Percentiles rank a stretch among this genome's conserved stretches.
These are phyloP conservation scores for Kwoniella europaea DNA, from an alignment of 768 basidiomycete species.

Conservation along the genomic window DNA sequence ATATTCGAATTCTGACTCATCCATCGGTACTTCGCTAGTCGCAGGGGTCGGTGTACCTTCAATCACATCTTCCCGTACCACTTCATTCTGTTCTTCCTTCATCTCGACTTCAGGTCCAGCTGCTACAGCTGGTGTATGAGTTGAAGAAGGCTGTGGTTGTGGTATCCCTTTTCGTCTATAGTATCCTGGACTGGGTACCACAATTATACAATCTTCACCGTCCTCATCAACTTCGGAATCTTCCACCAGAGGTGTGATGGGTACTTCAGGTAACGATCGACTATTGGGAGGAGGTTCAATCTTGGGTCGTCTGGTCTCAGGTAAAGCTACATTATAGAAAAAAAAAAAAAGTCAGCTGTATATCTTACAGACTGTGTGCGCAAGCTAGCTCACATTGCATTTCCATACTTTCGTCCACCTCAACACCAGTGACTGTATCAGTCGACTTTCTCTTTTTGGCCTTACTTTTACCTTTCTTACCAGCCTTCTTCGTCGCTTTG, in stretches of 20 bases:
- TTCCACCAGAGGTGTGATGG: not conserved
- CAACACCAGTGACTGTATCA: not conserved
- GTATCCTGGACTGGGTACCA: conserved; percentile 9
- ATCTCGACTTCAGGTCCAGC: conserved; percentile 3
- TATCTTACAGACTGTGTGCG: not conserved
- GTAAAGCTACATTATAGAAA: conserved; percentile 13
- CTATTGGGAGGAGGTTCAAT: not conserved
- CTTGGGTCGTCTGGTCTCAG: conserved; percentile 12
- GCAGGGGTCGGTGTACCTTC: not conserved
- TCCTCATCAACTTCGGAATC: conserved; percentile 13
- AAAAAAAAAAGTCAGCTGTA: not conserved
- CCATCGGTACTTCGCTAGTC: not conserved
- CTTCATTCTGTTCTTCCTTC: not conserved
- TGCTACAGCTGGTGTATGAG: not conserved
- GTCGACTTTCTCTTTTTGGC: conserved; percentile 2
- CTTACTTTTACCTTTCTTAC: conserved; percentile 11
- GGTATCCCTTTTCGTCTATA: conserved; percentile 7
- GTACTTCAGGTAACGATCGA: conserved; percentile 13
- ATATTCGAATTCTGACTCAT: not conserved
- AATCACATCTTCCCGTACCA: not conserved
- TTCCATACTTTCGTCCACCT: conserved; percentile 1
- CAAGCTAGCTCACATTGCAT: conserved; percentile 18
- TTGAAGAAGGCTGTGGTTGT: not conserved
- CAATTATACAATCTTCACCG: conserved; percentile 21
- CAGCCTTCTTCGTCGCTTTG: not conserved